Conservation (phyloP, 139 green algal species). For the Bryopsis sp. region DNA sequence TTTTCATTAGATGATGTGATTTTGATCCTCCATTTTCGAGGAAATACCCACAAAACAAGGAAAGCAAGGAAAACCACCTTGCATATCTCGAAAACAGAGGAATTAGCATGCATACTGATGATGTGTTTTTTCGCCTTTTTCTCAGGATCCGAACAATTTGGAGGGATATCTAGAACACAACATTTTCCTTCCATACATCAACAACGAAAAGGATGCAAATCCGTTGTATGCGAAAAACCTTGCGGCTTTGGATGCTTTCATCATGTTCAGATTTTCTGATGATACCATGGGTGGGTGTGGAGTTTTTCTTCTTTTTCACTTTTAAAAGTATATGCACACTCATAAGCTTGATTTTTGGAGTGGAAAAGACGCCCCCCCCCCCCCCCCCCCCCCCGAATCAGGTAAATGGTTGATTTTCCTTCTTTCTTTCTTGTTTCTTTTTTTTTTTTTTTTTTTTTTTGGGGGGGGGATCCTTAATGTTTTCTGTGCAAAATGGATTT, state of each 20-base stretch:
- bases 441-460: background rate
- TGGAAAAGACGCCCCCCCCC: background rate
- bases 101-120: too few species aligned
- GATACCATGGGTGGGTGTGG: slow-evolving; percentile 53
- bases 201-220: slow-evolving; percentile 59
- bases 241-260: slow-evolving; percentile 50
- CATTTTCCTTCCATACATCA: slow-evolving; percentile 78
- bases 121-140: background rate
- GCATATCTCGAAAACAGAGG: too few species aligned
- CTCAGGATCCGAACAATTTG: slow-evolving; percentile 53
- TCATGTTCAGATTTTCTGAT: slow-evolving; percentile 67
- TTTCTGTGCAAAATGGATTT: too few species aligned
- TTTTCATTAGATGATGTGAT: too few species aligned
- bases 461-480: too few species aligned
- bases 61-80: too few species aligned
- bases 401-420: slow-evolving; percentile 10
- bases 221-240: slow-evolving; percentile 61
- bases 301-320: background rate
- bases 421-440: background rate
- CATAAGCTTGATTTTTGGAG: background rate
- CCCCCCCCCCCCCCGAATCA: background rate
- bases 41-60: too few species aligned
- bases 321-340: background rate
- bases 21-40: too few species aligned
- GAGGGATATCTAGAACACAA: slow-evolving; percentile 51